phyloP scores from a whole-genome alignment of 2,329 filamentous ascomycete genomes.

The Arthrobotrys megalospora region DNA sequence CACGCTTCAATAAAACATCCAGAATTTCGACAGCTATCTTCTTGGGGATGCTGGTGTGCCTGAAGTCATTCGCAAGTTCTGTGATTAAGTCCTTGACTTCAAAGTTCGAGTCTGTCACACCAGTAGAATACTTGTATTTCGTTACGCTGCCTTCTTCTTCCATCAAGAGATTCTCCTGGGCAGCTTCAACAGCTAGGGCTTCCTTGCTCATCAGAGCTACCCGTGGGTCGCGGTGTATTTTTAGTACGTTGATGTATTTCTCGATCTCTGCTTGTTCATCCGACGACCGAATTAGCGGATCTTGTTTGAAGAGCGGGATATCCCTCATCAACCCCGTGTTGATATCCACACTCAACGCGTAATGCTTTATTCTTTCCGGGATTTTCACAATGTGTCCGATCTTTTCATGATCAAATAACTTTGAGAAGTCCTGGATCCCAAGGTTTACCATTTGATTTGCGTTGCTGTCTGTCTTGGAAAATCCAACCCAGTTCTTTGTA shows the following conservation, averaged over 20 bases:
- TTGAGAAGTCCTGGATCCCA: constrained; percentile 54
- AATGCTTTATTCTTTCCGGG: constrained; percentile 52
- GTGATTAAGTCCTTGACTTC: constrained; percentile 48
- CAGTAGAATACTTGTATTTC: constrained; percentile 35
- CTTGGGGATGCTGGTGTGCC: constrained; percentile 47
- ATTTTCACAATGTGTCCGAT: constrained; percentile 37
- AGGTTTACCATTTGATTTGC: constrained; percentile 51
- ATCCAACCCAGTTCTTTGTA: constrained; percentile 44
- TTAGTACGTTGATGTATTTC: constrained; percentile 45
- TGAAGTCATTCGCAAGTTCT: constrained; percentile 54
- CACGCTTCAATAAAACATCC: constrained; percentile 62
- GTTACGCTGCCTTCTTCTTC: constrained; percentile 49
- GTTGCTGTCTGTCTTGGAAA: constrained; percentile 12
- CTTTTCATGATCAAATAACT: constrained; percentile 44
- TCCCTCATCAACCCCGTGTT: constrained; percentile 55
- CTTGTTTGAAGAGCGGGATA: constrained; percentile 29
- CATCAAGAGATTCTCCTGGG: constrained; percentile 42
- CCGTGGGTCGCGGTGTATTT: constrained; percentile 43
- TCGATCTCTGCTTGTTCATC: constrained; percentile 52
- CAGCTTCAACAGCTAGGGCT: constrained; percentile 40
- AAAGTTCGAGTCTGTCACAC: neutral
- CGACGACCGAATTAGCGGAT: constrained; percentile 45
- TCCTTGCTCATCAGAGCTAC: constrained; percentile 42
- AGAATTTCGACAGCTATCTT: constrained; percentile 57
- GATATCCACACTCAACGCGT: constrained; percentile 58